phyloP scores from a whole-genome alignment of 2,329 filamentous ascomycete genomes.

The Neofusicoccum parvum region DNA sequence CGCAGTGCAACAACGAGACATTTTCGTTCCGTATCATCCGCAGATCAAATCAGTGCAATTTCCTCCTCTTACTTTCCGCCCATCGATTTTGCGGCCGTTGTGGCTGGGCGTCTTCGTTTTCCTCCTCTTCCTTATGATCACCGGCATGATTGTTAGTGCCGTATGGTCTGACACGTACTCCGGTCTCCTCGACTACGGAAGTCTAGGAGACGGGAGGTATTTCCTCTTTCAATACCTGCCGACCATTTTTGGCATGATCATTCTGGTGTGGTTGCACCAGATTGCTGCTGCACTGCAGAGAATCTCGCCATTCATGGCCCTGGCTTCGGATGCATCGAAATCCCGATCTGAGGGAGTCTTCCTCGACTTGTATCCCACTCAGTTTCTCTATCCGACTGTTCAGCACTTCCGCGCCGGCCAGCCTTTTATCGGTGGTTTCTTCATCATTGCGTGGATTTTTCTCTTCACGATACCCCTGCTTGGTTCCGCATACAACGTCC shows the following conservation, averaged over 20 bases:
- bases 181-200: conserved; percentile 69
- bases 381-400: conserved; percentile 68
- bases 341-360: conserved; percentile 67
- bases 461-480: conserved; percentile 81
- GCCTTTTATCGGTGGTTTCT: conserved; percentile 66
- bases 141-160: conserved; percentile 71
- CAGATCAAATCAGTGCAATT: conserved; percentile 29
- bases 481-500: conserved; percentile 72
- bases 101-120: conserved; percentile 64
- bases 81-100: conserved; percentile 67
- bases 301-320: conserved; percentile 74
- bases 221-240: conserved; percentile 87
- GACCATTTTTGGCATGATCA: conserved; percentile 69
- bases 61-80: conserved; percentile 65
- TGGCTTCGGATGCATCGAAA: conserved; percentile 66
- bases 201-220: conserved; percentile 72
- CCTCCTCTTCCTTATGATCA: conserved; percentile 70
- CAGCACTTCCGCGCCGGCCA: conserved; percentile 70
- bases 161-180: conserved; percentile 40
- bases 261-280: conserved; percentile 77
- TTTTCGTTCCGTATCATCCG: conserved; percentile 37
- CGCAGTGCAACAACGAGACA: conserved; percentile 25
- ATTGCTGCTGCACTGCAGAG: conserved; percentile 75
- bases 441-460: conserved; percentile 73
- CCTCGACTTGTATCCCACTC: conserved; percentile 60